phyloP scores from a whole-genome alignment of 2,329 filamentous ascomycete genomes.

The Microascus cirrosus region DNA sequence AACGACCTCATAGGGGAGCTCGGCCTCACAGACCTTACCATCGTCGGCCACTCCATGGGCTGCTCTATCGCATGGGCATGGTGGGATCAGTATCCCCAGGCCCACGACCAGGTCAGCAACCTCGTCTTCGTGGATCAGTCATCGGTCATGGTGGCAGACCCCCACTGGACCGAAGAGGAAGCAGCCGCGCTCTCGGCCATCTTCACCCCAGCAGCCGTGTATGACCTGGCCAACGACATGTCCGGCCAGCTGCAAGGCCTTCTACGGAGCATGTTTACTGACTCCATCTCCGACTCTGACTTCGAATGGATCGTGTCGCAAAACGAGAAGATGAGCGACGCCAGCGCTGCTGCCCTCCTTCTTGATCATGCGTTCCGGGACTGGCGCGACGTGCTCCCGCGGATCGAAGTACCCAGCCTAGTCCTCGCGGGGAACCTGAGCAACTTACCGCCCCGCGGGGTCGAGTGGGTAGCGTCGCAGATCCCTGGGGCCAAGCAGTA shows the following conservation, averaged over 20 bases:
- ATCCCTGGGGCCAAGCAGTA: constrained; percentile 14
- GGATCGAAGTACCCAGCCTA: constrained; percentile 16
- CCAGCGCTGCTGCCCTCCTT: constrained; percentile 13
- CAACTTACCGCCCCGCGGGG: constrained; percentile 5
- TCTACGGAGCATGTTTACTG: constrained; percentile 13
- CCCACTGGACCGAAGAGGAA: constrained; percentile 15
- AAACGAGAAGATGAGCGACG: constrained; percentile 15
- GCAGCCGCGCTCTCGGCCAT: constrained; percentile 10
- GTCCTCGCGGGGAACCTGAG: constrained; percentile 13
- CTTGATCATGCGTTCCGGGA: constrained; percentile 14
- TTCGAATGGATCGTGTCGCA: constrained; percentile 13
- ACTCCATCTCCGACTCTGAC: constrained; percentile 11
- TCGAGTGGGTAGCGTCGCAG: constrained; percentile 15
- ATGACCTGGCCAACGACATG: constrained; percentile 10
- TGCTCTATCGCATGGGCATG: constrained; percentile 18
- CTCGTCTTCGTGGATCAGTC: constrained; percentile 20
- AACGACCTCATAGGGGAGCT: constrained; percentile 15
- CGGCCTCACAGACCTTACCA: constrained; percentile 15
- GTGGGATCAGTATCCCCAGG: constrained; percentile 17
- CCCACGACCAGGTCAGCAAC: constrained; percentile 11
- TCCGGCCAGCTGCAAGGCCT: constrained; percentile 9
- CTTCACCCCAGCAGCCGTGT: constrained; percentile 11
- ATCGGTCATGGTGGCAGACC: constrained; percentile 13
- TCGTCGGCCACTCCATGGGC: constrained; percentile 24
- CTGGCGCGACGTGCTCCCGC: constrained; percentile 17